Base-by-base conservation (phyloP, 1,139 yeast species). In the Torulaspora pretoriensis region DNA sequence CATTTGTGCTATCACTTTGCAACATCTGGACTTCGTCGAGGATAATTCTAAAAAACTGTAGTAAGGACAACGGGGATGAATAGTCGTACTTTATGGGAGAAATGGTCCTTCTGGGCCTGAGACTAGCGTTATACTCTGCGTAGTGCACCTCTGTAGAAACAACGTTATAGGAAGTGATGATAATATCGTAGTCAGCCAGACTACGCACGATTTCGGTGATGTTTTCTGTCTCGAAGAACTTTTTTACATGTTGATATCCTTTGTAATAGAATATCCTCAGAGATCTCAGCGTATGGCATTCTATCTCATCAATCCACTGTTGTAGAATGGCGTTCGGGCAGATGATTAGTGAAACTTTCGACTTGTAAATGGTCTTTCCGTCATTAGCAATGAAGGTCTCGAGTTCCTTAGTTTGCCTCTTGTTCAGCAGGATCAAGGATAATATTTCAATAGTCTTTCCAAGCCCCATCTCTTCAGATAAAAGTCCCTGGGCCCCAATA, bases 11-110 rank as follows among this genome's bases (percentile, higher is more conserved):
- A 16, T 83, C 81, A 4, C 81, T 77, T 5, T 87, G 80, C 2
- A 92, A 85, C 92, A 89, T 86, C 65, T 92, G 98, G 1, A 87
- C 97, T 64, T 92, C 98, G 68, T 92, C 98, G 30, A 90, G 67
- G 1, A 90, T 77, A 2, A 92, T 85, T 48, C 98, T 72, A 89
- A 95, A 86, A 64, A 90, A 92, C 55, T 90, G 89, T n/a, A 83
- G 66, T 36, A 84, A 68, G 69, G 89, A 85, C 17, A 92, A 68
- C 0, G 97, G 97, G 0, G 95, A 85, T 9, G 88, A 81, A 55
- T 83, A 81, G 52, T 81, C 84, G 47, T 62, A 62, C 40, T 54
- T 59, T 4, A 59, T 55, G 1, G 49, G 49, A 14, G 53, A 50
- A 16, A 47, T 44, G 9, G 49, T 53, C 48, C 87, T 68, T 10